A percentile compares a stretch with the other conserved stretches of the same genome.
Conservation (phyloP, 225 moss, liverwort and hornwort genomes). For the Polytrichum commune region DNA sequence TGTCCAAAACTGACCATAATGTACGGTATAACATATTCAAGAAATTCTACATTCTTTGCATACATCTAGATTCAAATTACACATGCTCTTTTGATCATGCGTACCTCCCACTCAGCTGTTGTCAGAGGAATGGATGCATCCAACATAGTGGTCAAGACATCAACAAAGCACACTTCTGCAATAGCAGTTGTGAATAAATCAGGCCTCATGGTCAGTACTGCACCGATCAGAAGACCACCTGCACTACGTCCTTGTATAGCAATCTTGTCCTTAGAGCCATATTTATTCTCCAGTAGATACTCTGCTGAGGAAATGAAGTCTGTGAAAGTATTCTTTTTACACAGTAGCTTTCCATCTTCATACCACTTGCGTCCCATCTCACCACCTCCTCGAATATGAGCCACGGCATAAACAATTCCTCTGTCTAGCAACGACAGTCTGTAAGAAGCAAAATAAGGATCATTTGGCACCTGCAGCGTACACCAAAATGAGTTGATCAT, state of each 20-base stretch:
- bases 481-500: slow-evolving; percentile 1
- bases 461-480: slow-evolving; percentile 63
- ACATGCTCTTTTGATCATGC: background rate
- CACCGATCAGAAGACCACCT: slow-evolving; percentile 89
- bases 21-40: too few relatives aligned
- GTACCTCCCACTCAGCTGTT: slow-evolving; percentile 93
- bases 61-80: too few relatives aligned
- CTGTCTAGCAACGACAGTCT: slow-evolving; percentile 73
- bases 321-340: slow-evolving; percentile 83
- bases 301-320: slow-evolving; percentile 89
- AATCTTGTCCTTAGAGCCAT: slow-evolving; percentile 74
- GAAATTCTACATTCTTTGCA: too few relatives aligned
- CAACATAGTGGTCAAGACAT: slow-evolving; percentile 93
- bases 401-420: slow-evolving; percentile 85
- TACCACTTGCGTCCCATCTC: slow-evolving; percentile 98
- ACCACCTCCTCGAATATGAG: slow-evolving; percentile 96
- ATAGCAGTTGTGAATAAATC: slow-evolving; percentile 87
- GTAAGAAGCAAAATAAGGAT: slow-evolving; percentile 62
- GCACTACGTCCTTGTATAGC: slow-evolving; percentile 88
- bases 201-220: slow-evolving; percentile 83
- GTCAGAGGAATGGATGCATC: slow-evolving; percentile 95
- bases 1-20: too few relatives aligned
- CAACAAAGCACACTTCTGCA: slow-evolving; percentile 92
- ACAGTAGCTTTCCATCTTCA: slow-evolving; percentile 80
- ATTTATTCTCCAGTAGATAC: slow-evolving; percentile 72